Base-by-base conservation (phyloP, 1,284 basidiomycete genomes). In the Cerrena zonata region DNA sequence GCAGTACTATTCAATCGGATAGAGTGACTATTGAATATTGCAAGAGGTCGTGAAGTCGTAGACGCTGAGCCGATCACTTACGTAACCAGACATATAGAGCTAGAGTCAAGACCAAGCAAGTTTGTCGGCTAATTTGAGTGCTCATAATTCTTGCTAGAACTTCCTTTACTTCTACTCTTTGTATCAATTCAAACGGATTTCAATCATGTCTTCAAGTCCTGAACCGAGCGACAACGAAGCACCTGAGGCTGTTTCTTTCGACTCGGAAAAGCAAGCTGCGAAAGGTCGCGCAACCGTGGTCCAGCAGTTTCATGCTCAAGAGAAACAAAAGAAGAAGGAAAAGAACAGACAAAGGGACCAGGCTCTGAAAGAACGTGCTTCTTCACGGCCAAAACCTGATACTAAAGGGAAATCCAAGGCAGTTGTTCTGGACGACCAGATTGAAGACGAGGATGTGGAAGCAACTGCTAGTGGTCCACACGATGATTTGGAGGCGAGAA, bases 191-290 rank as follows among this genome's bases (percentile, higher is more conserved):
- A n/a, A n/a, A n/a, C n/a, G n/a, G n/a, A n/a, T n/a, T n/a, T 34
- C 15, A 15, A 34, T 34, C 7, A 49, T 49, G 48, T 22, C 48
- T 19, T 40, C 11, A 4, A 42, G 30, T 24, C 21, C 48, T 7
- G 36, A 21, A 12, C 50, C 56, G 12, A 57, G 56, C 45, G 56
- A 58, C 43, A 54, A 58, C 37, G 65, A 66, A 21, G 57, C 60
- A 1, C 68, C 68, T 12, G 66, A 69, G 52, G 55, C 62, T 1
- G 52, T 69, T 49, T 59, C 67, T 11, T 67, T 69, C 49, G 55
- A 59, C 21, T 45, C 56, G 5, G 61, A 63, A 12, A 67, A 64
- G 50, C 58, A 58, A 36, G 45, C 56, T 15, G 66, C 63, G 19
- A 59, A 63, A 39, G 58, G 57, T 12, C 58, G 57, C 19, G 54